Percentiles rank a stretch among this genome's conserved stretches.
phyloP scores from a whole-genome alignment of 495 filamentous ascomycete genomes.

The Xylona heveae region DNA sequence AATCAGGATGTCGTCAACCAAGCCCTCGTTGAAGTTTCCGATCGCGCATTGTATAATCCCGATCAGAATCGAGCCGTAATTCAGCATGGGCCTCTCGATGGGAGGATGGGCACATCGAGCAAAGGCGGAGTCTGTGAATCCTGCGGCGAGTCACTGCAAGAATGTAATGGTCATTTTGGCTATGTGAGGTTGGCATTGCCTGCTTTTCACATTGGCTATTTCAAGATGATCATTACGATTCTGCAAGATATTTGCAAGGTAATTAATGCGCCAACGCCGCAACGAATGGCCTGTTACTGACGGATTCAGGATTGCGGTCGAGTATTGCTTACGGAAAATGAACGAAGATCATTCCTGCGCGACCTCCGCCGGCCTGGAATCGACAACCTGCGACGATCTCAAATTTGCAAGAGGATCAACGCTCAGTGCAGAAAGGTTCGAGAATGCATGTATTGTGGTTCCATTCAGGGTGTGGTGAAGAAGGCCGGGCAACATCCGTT shows the following conservation, averaged over 20 bases:
- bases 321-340: constrained; percentile 56
- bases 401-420: constrained; percentile 69
- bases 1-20: constrained; percentile 88
- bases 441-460: constrained; percentile 50
- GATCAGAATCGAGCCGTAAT: constrained; percentile 47
- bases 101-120: constrained; percentile 70
- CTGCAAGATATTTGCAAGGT: constrained; percentile 87
- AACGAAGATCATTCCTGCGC: constrained; percentile 48
- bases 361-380: constrained; percentile 62
- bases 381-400: constrained; percentile 60
- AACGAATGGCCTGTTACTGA: constrained; percentile 3
- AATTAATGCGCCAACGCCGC: background rate
- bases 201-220: constrained; percentile 86
- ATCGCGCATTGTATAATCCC: constrained; percentile 76
- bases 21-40: constrained; percentile 76
- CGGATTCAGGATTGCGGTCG: constrained; percentile 38
- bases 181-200: constrained; percentile 77
- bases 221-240: constrained; percentile 72
- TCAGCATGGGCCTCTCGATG: constrained; percentile 66
- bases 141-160: constrained; percentile 51
- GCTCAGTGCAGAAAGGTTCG: constrained; percentile 73
- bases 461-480: constrained; percentile 72
- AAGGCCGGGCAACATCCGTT: constrained; percentile 57
- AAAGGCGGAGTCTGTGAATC: constrained; percentile 57
- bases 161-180: constrained; percentile 89